Evolutionary conservation across 441 rosid species (phyloP).

Genomic region (Pelargonium fulgidum): DNA sequence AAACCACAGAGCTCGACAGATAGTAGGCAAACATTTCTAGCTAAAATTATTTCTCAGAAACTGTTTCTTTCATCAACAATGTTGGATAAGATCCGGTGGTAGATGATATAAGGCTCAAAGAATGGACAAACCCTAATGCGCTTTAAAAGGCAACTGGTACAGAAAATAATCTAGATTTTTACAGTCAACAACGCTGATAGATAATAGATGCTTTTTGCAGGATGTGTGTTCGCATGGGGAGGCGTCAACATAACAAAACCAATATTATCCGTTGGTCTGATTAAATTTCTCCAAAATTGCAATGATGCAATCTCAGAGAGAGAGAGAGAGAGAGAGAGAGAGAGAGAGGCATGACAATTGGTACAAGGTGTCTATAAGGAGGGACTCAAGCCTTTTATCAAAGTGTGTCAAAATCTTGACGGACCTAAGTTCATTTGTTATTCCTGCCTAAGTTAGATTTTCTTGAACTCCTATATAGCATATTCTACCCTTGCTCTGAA

Average conservation of each 20-base stretch:
- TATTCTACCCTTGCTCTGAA: too few species aligned
- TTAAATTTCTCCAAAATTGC: neutral
- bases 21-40: slow-evolving; percentile 3
- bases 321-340: neutral
- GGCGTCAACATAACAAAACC: neutral
- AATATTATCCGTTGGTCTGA: neutral
- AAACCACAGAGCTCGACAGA: neutral
- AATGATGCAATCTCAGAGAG: neutral
- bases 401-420: neutral
- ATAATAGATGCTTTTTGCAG: neutral
- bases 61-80: too few species aligned
- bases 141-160: neutral
- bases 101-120: too few species aligned
- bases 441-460: neutral
- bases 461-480: neutral
- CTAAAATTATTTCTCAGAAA: neutral
- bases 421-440: neutral
- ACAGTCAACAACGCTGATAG: neutral
- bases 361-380: neutral
- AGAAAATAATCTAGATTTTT: neutral
- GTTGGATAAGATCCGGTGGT: too few species aligned
- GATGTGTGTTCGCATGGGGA: neutral
- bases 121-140: neutral
- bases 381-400: neutral
- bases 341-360: neutral